Percentiles rank a stretch among this genome's conserved stretches.
phyloP scores from a whole-genome alignment of 495 filamentous ascomycete species.

The Aspergillus sclerotiicarbonarius region DNA sequence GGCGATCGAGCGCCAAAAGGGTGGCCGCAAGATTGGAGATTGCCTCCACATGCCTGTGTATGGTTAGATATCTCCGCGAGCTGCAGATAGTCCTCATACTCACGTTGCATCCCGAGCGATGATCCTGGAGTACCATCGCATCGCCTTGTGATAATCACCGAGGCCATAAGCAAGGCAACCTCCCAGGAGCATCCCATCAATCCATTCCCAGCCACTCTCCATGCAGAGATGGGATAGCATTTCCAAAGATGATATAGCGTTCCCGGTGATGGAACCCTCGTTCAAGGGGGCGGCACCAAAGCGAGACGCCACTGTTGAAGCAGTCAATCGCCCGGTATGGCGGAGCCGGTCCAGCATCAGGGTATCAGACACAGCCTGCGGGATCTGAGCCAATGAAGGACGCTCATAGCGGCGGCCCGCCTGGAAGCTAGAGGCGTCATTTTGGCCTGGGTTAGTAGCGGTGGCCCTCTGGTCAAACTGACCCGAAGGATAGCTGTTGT shows the following conservation, averaged over 20 bases:
- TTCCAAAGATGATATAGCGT: slow-evolving; percentile 70
- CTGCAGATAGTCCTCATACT: slow-evolving; percentile 22
- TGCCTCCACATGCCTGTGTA: slow-evolving; percentile 81
- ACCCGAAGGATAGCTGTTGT: slow-evolving; percentile 42
- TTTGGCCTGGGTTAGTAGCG: slow-evolving; percentile 11
- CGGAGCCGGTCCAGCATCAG: slow-evolving; percentile 30
- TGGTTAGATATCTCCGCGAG: slow-evolving; percentile 8
- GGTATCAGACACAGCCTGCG: slow-evolving; percentile 26
- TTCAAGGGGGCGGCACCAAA: slow-evolving; percentile 31
- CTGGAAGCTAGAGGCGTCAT: slow-evolving; percentile 16
- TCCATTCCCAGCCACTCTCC: slow-evolving; percentile 89
- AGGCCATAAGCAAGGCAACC: slow-evolving; percentile 93
- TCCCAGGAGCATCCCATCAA: slow-evolving; percentile 90
- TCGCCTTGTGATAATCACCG: slow-evolving; percentile 79
- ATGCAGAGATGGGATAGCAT: slow-evolving; percentile 78
- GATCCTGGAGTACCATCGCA: slow-evolving; percentile 87
- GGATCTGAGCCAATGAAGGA: slow-evolving; percentile 29
- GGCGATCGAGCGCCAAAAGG: slow-evolving; percentile 75
- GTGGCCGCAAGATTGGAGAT: slow-evolving; percentile 92
- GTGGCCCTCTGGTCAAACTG: slow-evolving; percentile 36
- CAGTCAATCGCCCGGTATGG: slow-evolving; percentile 30
- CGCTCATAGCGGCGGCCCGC: slow-evolving; percentile 24
- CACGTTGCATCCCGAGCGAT: slow-evolving; percentile 77
- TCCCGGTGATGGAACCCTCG: slow-evolving; percentile 35
- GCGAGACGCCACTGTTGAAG: slow-evolving; percentile 33